Percentiles rank a stretch among this genome's conserved stretches.
phyloP scores from a whole-genome alignment of 2,329 filamentous ascomycete genomes.

The Ophiostoma novo-ulmi region DNA sequence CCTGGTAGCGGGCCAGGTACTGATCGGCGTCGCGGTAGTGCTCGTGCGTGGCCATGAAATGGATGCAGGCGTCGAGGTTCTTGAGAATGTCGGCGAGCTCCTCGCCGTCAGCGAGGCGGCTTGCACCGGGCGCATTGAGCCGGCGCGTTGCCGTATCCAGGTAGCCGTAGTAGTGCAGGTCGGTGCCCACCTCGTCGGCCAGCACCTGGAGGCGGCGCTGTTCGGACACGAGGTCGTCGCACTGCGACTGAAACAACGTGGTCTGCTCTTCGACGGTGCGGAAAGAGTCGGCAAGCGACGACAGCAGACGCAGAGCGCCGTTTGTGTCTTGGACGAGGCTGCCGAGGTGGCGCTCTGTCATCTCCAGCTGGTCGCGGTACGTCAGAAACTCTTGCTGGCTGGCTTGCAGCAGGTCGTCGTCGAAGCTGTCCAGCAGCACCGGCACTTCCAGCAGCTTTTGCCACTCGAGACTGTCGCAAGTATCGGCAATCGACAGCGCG shows the following conservation, averaged over 20 bases:
- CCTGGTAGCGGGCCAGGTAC: constrained; percentile 81
- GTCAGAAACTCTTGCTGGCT: constrained; percentile 67
- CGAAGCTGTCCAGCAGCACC: constrained; percentile 51
- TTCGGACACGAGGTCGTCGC: constrained; percentile 77
- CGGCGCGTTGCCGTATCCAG: constrained; percentile 84
- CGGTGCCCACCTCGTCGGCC: constrained; percentile 78
- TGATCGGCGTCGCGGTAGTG: constrained; percentile 81
- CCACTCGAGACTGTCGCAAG: constrained; percentile 18
- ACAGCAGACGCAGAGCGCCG: constrained; percentile 67
- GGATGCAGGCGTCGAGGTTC: constrained; percentile 83
- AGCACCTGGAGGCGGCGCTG: constrained; percentile 73
- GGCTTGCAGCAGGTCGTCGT: constrained; percentile 67
- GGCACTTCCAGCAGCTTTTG: constrained; percentile 29
- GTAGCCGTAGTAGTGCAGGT: constrained; percentile 91
- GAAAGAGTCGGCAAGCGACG: constrained; percentile 78
- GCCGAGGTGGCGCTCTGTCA: constrained; percentile 75
- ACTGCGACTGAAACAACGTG: constrained; percentile 86
- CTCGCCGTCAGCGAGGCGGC: constrained; percentile 74
- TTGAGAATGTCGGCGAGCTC: constrained; percentile 84
- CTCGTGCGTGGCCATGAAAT: constrained; percentile 76
- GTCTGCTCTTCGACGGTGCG: constrained; percentile 83
- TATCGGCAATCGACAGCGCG: constrained; percentile 44
- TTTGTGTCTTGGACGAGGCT: constrained; percentile 72
- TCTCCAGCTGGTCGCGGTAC: constrained; percentile 73
- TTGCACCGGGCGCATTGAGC: constrained; percentile 86